Base-by-base conservation (phyloP, 495 filamentous ascomycete genomes). In the Aspergillus mulundensis region DNA sequence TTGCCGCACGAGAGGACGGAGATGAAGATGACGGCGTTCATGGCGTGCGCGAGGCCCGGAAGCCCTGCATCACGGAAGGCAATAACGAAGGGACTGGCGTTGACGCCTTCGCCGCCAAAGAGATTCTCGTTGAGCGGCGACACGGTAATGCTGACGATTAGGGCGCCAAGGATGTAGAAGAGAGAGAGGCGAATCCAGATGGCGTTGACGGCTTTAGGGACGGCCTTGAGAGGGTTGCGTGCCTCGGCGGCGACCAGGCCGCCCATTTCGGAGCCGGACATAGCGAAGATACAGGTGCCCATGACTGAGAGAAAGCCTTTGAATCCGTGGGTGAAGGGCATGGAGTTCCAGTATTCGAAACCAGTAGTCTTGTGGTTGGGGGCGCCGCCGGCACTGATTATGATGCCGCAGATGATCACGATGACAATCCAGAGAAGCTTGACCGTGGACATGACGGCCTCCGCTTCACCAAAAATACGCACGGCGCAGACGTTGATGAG, bases 171-270 rank as follows among this genome's bases (percentile, higher is more conserved):
- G 24, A 71, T 56, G 68, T 86, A 86, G 63, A 87, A 83, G 51
- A 88, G 77, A 55, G 84, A 65, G 66, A 87, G 84, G 54, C 85
- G 83, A 69, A 82, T 72, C 67, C 86, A 87, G 40, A 86, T 82
- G 38, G 86, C 84, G 25, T 75, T 77, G 52, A 88, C 86, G 3
- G 84, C 84, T 1, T 75, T 68, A 4, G 85, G 85, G 0, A 88
- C 80, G 8, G 83, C 80, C 24, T 72, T 73, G 20, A 80, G 62
- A 0, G 85, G 85, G 63, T 87, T 86, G 52, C 71, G 72, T 7
- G 84, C 82, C 64, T 88, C 84, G 36, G 81, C 83, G 4, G 84
- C 84, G 7, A 85, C 82, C 0, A 87, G 75, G 20, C 81, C 77
- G 38, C 69, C 65, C 30, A 77, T 70, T 57, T 81, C 77, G 5